Evolutionary conservation across 768 basidiomycete species (phyloP).

Genomic region (Podaxis sp.): DNA sequence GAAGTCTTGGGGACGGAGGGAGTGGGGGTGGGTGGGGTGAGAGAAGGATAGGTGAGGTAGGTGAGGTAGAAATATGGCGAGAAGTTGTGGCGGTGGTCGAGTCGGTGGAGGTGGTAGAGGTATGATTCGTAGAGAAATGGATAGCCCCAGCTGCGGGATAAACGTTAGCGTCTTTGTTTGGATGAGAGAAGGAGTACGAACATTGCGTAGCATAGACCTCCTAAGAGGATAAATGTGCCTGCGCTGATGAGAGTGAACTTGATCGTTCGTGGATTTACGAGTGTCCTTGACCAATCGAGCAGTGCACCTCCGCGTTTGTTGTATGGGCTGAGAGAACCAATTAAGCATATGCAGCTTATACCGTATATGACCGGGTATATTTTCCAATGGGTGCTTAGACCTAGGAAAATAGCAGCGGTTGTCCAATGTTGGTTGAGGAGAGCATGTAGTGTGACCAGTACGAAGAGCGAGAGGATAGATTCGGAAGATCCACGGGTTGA

Average conservation of each 20-base stretch:
- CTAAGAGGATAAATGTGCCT: constrained; percentile 63
- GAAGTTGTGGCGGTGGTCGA: constrained; percentile 98
- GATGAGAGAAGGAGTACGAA: constrained; percentile 12
- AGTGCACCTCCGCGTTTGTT: constrained; percentile 21
- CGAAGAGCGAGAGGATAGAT: constrained; percentile 76
- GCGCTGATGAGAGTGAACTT: constrained; percentile 73
- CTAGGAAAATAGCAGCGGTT: constrained; percentile 69
- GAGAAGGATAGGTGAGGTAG: constrained; percentile 77
- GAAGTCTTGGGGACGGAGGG: constrained; percentile 21
- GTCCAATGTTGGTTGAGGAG: constrained; percentile 62
- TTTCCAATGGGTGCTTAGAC: constrained; percentile 92
- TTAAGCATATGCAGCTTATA: constrained; percentile 65
- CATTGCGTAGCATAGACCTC: constrained; percentile 66
- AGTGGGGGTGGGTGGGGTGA: constrained; percentile 18
- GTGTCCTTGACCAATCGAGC: constrained; percentile 29
- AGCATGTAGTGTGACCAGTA: constrained; percentile 66
- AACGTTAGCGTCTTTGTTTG: neutral
- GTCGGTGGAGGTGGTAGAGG: constrained; percentile 86
- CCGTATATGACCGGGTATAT: constrained; percentile 95
- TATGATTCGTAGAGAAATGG: constrained; percentile 92
- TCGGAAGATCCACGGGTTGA: constrained; percentile 98
- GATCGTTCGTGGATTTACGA: constrained; percentile 52
- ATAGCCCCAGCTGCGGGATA: constrained; percentile 79
- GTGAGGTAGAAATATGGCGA: constrained; percentile 96
- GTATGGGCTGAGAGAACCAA: constrained; percentile 28